These are phyloP conservation scores for Aspergillus fumigatus DNA, from an alignment of 2,329 filamentous ascomycete genomes.

Conservation along the genomic window DNA sequence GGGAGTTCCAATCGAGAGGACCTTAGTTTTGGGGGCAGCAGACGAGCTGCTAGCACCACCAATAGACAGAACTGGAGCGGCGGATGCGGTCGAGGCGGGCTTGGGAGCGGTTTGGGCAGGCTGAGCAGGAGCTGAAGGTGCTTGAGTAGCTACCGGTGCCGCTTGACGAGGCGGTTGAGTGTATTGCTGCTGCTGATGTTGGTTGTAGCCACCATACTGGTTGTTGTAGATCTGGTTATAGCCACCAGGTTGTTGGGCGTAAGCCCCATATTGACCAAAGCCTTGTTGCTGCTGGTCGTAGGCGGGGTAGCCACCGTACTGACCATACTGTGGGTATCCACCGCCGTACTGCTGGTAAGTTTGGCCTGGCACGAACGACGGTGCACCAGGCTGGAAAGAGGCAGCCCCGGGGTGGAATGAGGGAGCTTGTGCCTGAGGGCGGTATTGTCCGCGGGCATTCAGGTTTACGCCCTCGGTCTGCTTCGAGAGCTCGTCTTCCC, in stretches of 20 bases:
- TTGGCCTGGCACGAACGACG: conserved; percentile 71
- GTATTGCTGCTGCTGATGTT: conserved; percentile 15
- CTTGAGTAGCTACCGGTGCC: conserved; percentile 39
- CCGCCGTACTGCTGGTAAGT: conserved; percentile 57
- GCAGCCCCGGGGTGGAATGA: conserved; percentile 61
- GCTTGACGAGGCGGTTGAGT: conserved; percentile 40
- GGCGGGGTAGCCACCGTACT: conserved; percentile 51
- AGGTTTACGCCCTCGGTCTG: conserved; percentile 74
- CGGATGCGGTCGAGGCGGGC: conserved; percentile 38
- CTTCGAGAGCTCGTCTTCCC: conserved; percentile 84
- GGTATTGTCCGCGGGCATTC: conserved; percentile 53
- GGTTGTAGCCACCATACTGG: conserved; percentile 62
- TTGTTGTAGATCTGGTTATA: conserved; percentile 40
- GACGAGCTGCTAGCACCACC: conserved; percentile 47
- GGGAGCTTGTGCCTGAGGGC: conserved; percentile 47
- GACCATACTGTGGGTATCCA: conserved; percentile 46
- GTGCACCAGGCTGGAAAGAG: conserved; percentile 63
- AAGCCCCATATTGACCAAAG: conserved; percentile 43
- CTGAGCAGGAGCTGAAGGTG: conserved; percentile 39
- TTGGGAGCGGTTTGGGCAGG: conserved; percentile 46
- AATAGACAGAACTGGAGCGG: conserved; percentile 48
- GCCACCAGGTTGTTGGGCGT: conserved; percentile 36
- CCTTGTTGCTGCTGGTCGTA: conserved; percentile 45
- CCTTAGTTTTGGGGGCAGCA: conserved; percentile 60
- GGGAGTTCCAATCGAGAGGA: conserved; percentile 67